A percentile compares a stretch with the other conserved stretches of the same genome.
These are phyloP conservation scores for Wickerhamomyces hampshirensis DNA, from an alignment of 805 yeast species.

Conservation along the genomic window DNA sequence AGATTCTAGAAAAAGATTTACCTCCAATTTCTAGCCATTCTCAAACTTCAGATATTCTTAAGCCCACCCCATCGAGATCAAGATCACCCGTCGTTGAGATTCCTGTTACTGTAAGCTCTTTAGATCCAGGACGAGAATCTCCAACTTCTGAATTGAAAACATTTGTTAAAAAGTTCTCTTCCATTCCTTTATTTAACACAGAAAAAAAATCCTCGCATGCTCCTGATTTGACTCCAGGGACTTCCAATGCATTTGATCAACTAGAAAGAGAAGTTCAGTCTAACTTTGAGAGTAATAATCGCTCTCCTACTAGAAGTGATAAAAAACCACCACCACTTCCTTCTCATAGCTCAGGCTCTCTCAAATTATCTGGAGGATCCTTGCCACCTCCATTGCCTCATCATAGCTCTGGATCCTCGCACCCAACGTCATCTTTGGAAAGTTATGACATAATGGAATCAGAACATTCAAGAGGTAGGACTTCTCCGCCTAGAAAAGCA, in stretches of 20 bases:
- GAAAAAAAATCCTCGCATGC: neutral
- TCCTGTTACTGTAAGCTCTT: too few relatives aligned
- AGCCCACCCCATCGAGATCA: neutral
- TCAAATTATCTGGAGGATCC: constrained; percentile 3
- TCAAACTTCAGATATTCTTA: neutral
- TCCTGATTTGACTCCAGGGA: neutral
- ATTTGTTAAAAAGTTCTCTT: constrained; percentile 16
- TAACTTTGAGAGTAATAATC: constrained; percentile 23
- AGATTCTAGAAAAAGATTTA: constrained; percentile 4
- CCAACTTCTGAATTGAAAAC: constrained; percentile 6
- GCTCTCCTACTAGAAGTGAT: constrained; percentile 3
- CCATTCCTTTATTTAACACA: constrained; percentile 11
- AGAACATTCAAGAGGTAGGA: constrained; percentile 3
- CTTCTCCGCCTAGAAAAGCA: constrained; percentile 20
- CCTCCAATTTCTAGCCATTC: constrained; percentile 3
- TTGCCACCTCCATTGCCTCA: constrained; percentile 13
- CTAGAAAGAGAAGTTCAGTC: constrained; percentile 30
- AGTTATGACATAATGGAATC: constrained; percentile 21
- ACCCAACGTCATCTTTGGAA: too few relatives aligned
- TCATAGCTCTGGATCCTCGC: constrained; percentile 3
- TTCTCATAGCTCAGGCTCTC: constrained; percentile 19
- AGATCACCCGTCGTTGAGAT: too few relatives aligned
- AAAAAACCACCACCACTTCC: constrained; percentile 25
- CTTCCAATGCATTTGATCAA: constrained; percentile 27
- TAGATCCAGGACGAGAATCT: constrained; percentile 3